These are phyloP conservation scores for Coffea humblotiana DNA, from an alignment of 305 asterid species.

Conservation along the genomic window DNA sequence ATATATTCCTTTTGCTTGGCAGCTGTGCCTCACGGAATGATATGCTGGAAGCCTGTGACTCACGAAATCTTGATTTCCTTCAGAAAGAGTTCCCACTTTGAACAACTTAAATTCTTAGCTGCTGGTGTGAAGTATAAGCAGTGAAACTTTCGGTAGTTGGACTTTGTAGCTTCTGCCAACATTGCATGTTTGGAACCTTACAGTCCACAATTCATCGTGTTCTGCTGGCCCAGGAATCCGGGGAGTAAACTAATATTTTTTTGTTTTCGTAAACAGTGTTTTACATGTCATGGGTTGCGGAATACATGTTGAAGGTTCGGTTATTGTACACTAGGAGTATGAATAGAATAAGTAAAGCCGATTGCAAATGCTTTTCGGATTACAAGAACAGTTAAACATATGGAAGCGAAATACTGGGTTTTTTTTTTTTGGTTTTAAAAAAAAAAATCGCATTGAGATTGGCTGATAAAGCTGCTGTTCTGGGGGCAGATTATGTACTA, in stretches of 20 bases:
- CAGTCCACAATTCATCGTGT: not conserved
- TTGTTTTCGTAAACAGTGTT: not conserved
- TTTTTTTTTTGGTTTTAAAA: not conserved
- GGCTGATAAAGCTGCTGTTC: not conserved
- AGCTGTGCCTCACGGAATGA: conserved; percentile 92
- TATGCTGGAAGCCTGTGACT: conserved; percentile 92
- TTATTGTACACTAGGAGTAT: conserved; percentile 7
- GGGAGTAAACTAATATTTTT: not conserved
- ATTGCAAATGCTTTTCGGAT: not conserved
- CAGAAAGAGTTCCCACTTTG: conserved; percentile 48
- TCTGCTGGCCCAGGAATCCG: not conserved
- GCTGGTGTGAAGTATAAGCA: not conserved
- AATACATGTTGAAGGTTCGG: not conserved
- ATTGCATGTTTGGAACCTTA: not conserved
- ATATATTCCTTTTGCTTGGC: conserved; percentile 23
- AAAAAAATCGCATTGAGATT: not conserved
- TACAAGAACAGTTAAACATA: too few species aligned
- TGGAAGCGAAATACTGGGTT: not conserved
- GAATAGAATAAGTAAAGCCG: not conserved
- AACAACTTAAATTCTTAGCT: not conserved
- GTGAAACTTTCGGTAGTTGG: not conserved
- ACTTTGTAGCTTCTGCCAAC: not conserved
- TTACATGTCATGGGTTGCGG: not conserved
- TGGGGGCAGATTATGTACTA: not conserved
- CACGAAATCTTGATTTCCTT: conserved; percentile 58